Percentiles rank a stretch among this genome's conserved stretches.
These are phyloP conservation scores for Pseudogymnoascus sp. DNA, from an alignment of 2,329 filamentous ascomycete species.

Conservation along the genomic window DNA sequence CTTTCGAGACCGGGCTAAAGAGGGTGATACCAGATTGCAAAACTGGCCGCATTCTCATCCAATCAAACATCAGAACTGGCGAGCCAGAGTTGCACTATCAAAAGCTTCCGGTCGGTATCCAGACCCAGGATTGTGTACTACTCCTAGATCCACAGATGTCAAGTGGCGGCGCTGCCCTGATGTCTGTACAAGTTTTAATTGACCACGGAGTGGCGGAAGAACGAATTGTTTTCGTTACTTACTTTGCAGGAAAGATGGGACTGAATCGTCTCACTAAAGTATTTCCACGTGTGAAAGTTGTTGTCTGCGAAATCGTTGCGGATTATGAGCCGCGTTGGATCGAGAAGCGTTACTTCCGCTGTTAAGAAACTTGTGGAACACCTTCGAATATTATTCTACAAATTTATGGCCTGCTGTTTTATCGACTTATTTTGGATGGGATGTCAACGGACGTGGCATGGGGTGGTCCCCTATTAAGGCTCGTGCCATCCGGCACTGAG, in stretches of 20 bases:
- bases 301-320: conserved; percentile 72
- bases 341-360: conserved; percentile 84
- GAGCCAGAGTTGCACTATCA: conserved; percentile 92
- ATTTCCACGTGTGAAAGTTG: conserved; percentile 78
- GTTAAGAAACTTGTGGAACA: conserved; percentile 39
- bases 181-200: conserved; percentile 92
- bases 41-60: conserved; percentile 82
- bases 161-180: conserved; percentile 74
- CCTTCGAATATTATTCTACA: neutral
- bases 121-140: conserved; percentile 69
- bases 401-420: neutral
- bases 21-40: conserved; percentile 89
- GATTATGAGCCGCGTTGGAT: conserved; percentile 85
- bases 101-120: conserved; percentile 67
- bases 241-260: conserved; percentile 77
- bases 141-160: conserved; percentile 93
- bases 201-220: conserved; percentile 85
- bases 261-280: conserved; percentile 79
- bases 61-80: conserved; percentile 74
- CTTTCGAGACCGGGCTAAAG: conserved; percentile 79
- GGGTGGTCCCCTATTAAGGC: neutral
- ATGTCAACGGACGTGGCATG: neutral
- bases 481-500: neutral
- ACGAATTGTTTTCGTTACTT: conserved; percentile 86
- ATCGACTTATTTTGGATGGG: neutral